phyloP scores from a whole-genome alignment of 1,139 yeast genomes.

The Blastobotrys persicus region DNA sequence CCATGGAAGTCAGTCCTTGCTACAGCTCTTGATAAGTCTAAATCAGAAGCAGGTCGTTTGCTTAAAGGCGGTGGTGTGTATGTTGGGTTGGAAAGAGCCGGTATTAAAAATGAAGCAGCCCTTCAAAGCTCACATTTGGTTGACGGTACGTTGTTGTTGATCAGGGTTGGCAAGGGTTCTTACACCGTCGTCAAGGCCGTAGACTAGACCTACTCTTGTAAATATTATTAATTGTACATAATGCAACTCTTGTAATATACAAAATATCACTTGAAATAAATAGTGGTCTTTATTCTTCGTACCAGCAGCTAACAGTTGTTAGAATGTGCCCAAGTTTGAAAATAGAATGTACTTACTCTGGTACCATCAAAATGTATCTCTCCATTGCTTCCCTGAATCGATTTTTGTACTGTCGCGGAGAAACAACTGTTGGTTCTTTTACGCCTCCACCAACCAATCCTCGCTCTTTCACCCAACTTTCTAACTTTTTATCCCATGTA shows the following conservation, averaged over 20 bases:
- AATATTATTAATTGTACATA: background rate
- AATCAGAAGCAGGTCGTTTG: constrained; percentile 59
- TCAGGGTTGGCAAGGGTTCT: constrained; percentile 65
- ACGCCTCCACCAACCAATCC: constrained; percentile 84
- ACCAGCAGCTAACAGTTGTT: constrained; percentile 27
- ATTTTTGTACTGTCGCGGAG: constrained; percentile 92
- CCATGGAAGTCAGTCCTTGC: constrained; percentile 41
- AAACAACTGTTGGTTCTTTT: constrained; percentile 93
- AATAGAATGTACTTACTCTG: constrained; percentile 47
- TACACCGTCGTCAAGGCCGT: constrained; percentile 25
- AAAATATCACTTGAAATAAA: background rate
- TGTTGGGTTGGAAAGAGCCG: constrained; percentile 61
- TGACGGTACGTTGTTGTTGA: constrained; percentile 58
- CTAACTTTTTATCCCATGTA: constrained; percentile 98
- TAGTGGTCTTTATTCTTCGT: constrained; percentile 20
- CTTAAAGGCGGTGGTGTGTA: constrained; percentile 72
- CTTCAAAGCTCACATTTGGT: constrained; percentile 51
- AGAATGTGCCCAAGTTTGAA: background rate
- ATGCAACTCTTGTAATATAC: background rate
- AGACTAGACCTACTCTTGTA: background rate
- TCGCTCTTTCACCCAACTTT: constrained; percentile 96
- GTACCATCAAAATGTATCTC: constrained; percentile 88
- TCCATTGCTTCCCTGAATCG: constrained; percentile 98
- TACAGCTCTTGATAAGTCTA: constrained; percentile 43
- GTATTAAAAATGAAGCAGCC: constrained; percentile 50